Percentiles rank a stretch among this genome's conserved stretches.
phyloP scores from a whole-genome alignment of 1,284 basidiomycete genomes.

The Rhodotorula mucilaginosa region DNA sequence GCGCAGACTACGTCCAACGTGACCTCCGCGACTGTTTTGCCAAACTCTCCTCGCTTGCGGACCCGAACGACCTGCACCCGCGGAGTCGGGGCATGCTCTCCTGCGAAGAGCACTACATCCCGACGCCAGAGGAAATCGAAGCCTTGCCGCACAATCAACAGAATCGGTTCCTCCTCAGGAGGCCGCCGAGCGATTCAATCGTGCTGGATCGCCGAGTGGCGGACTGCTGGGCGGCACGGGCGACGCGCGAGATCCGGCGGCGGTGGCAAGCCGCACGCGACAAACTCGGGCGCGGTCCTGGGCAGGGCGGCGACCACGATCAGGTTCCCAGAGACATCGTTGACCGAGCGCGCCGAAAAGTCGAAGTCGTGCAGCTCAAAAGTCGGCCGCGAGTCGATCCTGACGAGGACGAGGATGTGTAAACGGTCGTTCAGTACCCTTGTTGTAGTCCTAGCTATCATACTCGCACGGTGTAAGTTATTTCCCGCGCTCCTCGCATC shows the following conservation, averaged over 20 bases:
- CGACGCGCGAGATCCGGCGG: conserved; percentile 13
- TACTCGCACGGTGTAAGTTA: too few species aligned
- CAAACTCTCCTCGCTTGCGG: conserved; percentile 21
- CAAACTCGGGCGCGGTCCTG: background rate
- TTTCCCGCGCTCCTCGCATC: too few species aligned
- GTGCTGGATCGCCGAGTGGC: conserved; percentile 20
- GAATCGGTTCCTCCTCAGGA: conserved; percentile 22
- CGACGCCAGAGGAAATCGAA: conserved; percentile 17
- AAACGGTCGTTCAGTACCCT: too few species aligned
- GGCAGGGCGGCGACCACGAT: background rate
- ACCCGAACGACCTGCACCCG: conserved; percentile 22
- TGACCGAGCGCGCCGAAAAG: conserved; percentile 17
- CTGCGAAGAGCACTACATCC: conserved; percentile 35
- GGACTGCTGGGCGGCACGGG: conserved; percentile 25
- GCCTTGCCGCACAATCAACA: conserved; percentile 5
- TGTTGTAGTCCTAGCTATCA: too few species aligned
- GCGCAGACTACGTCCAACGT: conserved; percentile 35
- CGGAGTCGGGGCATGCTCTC: conserved; percentile 19
- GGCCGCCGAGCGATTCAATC: conserved; percentile 15
- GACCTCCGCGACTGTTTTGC: conserved; percentile 31
- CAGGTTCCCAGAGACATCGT: conserved; percentile 5
- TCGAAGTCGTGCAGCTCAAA: conserved; percentile 10
- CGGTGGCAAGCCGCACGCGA: conserved; percentile 11
- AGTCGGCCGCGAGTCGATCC: background rate
- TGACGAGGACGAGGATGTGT: background rate